These are phyloP conservation scores for Tricholoma furcatifolium DNA, from an alignment of 768 basidiomycete species.

Conservation along the genomic window DNA sequence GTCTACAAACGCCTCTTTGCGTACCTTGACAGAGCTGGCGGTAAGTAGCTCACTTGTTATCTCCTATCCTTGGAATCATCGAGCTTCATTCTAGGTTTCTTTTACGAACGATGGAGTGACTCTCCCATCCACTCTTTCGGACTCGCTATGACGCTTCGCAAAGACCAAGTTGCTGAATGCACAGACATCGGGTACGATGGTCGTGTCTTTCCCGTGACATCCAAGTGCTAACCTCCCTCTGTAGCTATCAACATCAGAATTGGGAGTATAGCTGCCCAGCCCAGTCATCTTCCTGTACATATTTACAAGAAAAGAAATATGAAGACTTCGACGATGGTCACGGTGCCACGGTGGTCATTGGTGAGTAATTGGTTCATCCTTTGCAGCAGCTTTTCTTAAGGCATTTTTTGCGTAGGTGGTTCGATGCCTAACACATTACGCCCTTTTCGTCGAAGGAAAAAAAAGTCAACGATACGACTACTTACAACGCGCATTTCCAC, in stretches of 20 bases:
- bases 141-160: slow-evolving; percentile 25
- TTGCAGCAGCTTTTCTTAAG: background rate
- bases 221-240: background rate
- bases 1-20: slow-evolving; percentile 26
- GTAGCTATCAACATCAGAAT: slow-evolving; percentile 27
- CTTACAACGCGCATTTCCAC: too few species aligned
- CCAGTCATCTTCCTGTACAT: slow-evolving; percentile 22
- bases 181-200: slow-evolving; percentile 21
- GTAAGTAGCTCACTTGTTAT: slow-evolving; percentile 3
- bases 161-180: slow-evolving; percentile 28
- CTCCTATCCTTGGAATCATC: background rate
- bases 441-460: background rate
- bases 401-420: slow-evolving; percentile 2
- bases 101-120: slow-evolving; percentile 31
- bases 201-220: background rate
- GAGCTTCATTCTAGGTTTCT: slow-evolving; percentile 20
- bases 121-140: slow-evolving; percentile 28
- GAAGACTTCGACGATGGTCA: slow-evolving; percentile 12
- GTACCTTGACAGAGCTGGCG: slow-evolving; percentile 24
- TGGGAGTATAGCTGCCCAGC: slow-evolving; percentile 25
- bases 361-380: slow-evolving; percentile 1
- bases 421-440: background rate
- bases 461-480: too few species aligned
- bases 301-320: slow-evolving; percentile 18
- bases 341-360: slow-evolving; percentile 9